Evolutionary conservation across 208 protist genomes (phyloP).

Genomic region (Crithidia expoeki): DNA sequence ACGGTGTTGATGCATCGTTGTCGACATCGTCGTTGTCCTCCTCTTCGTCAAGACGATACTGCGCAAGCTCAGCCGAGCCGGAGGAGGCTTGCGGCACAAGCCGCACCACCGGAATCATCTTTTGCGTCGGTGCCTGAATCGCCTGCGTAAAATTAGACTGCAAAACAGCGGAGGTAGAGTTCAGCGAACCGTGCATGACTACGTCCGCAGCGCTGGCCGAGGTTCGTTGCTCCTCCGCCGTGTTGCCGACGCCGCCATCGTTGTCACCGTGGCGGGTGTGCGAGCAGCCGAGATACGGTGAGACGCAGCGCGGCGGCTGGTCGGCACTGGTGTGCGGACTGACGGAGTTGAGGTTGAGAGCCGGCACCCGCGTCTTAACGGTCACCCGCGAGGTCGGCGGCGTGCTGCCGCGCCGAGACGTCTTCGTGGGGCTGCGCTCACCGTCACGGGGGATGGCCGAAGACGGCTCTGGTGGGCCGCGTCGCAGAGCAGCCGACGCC

Average conservation of each 20-base stretch:
- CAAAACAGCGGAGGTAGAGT: not conserved
- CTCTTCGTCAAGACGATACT: not conserved
- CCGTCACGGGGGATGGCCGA: not conserved
- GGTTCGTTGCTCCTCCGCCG: not conserved
- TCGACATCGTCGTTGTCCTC: not conserved
- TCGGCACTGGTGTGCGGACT: constrained; percentile 2
- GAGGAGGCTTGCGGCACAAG: constrained; percentile 20
- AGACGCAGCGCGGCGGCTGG: constrained; percentile 13
- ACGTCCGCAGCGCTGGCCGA: not conserved
- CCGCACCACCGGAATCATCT: constrained; percentile 30
- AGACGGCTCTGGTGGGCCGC: not conserved
- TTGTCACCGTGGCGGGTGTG: not conserved
- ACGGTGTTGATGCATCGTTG: not conserved
- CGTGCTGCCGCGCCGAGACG: not conserved
- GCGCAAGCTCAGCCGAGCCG: not conserved
- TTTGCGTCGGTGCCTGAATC: constrained; percentile 7
- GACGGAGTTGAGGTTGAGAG: not conserved
- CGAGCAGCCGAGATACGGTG: not conserved
- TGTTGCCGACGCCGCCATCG: not conserved
- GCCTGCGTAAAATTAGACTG: not conserved
- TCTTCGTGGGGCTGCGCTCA: not conserved
- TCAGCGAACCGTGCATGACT: not conserved
- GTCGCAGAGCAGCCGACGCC: not conserved
- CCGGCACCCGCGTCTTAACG: not conserved
- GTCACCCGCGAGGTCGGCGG: constrained; percentile 1